Base-by-base conservation (phyloP, 2,329 filamentous ascomycete species). In the Thielaviopsis musarum region DNA sequence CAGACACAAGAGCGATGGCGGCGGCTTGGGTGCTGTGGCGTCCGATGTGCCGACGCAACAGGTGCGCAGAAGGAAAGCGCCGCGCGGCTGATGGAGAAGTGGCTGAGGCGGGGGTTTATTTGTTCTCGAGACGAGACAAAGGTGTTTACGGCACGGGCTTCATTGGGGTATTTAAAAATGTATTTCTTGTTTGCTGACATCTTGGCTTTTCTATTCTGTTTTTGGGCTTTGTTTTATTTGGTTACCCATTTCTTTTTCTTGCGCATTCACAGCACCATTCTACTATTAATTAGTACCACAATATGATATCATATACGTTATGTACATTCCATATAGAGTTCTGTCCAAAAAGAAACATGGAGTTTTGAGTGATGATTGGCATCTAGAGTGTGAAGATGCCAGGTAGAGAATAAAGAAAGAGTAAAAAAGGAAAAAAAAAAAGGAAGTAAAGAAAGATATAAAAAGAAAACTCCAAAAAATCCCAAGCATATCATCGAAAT, bases 1-100 rank as follows among this genome's bases (percentile, higher is more conserved):
- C 49, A 62, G 61, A 58, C 61, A 62, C 52, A 62, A 58, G 52
- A 60, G 61, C 34, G 58, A 62, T 15, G 55, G 61, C 24, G 58
- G 58, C 15, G 61, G 61, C 19, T 21, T 60, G 55, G 45, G 51
- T 15, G 19, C n/a, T 5, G 53, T 28, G 17, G 56, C 49, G 22
- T 12, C 30, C 12, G 38, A 52, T 10, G 30, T 51, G 30, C 48
- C 58, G 41, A 28, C 58, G 51, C 41, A 54, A 34, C 58, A 59
- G 26, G 19, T 30, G 38, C 58, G 61, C 48, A 62, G 60, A 57
- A 59, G 60, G 55, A 62, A 62, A 59, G 60, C 60, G 30, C 60
- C 60, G 17, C 49, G 57, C 34, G 60, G 60, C 56, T 62, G 45
- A 49, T 6, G 2, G 13, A 54, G 45, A 34, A 38, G 13, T 21